phyloP scores from a whole-genome alignment of 805 yeast genomes.

The Jamesozyma lodderae region DNA sequence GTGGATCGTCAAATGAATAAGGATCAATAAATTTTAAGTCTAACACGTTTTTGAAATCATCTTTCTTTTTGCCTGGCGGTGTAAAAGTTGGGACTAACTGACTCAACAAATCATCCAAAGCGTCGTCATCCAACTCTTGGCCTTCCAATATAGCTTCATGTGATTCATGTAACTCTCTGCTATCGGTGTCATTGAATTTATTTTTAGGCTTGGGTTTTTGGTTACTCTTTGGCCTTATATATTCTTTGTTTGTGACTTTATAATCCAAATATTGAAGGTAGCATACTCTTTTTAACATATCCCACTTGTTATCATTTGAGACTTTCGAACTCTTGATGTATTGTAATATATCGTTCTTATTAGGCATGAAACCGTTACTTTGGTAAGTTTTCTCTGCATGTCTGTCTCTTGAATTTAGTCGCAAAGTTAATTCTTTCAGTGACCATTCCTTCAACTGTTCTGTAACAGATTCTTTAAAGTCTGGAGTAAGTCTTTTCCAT shows the following conservation, averaged over 20 bases:
- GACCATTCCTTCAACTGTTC: constrained; percentile 52
- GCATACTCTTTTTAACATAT: constrained; percentile 57
- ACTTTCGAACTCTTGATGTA: constrained; percentile 43
- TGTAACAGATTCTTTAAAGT: constrained; percentile 45
- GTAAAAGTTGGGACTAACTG: constrained; percentile 18
- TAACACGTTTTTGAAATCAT: constrained; percentile 16
- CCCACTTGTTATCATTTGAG: constrained; percentile 55
- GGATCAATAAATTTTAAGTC: constrained; percentile 62
- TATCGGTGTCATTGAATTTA: background rate
- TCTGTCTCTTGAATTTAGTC: too few species aligned
- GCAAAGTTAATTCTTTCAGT: too few species aligned
- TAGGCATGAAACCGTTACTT: constrained; percentile 41
- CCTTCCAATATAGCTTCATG: constrained; percentile 15
- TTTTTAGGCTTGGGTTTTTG: constrained; percentile 1
- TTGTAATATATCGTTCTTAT: constrained; percentile 44
- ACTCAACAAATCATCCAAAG: constrained; percentile 22
- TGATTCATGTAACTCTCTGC: constrained; percentile 6
- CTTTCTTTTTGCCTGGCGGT: constrained; percentile 5
- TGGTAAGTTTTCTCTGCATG: too few species aligned
- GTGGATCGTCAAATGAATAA: constrained; percentile 79
- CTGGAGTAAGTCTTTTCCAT: constrained; percentile 41
- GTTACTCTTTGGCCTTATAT: constrained; percentile 2
- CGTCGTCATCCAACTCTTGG: constrained; percentile 25
- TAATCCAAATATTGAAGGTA: constrained; percentile 61
- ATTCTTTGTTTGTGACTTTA: constrained; percentile 33